These are phyloP conservation scores for Aureobasidium vineae DNA, from an alignment of 2,329 filamentous ascomycete species.

Conservation along the genomic window DNA sequence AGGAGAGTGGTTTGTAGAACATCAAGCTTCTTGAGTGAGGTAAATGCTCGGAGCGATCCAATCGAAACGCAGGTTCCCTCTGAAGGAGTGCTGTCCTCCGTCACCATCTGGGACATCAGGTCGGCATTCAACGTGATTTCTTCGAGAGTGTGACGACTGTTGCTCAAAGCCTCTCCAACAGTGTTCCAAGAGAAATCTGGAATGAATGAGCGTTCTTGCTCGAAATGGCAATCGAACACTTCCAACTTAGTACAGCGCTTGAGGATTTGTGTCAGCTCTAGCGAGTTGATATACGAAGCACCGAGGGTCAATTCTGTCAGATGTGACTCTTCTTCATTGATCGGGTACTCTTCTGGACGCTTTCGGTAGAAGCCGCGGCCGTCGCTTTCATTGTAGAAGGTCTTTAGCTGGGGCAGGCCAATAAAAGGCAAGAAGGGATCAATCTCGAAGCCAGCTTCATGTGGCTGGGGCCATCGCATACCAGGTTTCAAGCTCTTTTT, in stretches of 20 bases:
- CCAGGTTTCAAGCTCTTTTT: background rate
- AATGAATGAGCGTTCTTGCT: background rate
- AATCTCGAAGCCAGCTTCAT: background rate
- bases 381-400: background rate
- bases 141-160: background rate
- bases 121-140: background rate
- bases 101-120: background rate
- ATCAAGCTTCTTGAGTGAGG: background rate
- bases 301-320: background rate
- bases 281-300: background rate
- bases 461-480: no score
- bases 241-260: slow-evolving; percentile 4
- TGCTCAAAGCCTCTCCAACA: background rate
- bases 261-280: background rate
- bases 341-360: background rate
- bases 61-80: slow-evolving; percentile 5
- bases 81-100: background rate
- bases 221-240: background rate
- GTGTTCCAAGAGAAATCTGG: background rate
- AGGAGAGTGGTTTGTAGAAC: slow-evolving; percentile 1
- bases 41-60: background rate
- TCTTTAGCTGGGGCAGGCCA: background rate
- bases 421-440: slow-evolving; percentile 6
- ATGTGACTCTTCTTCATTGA: background rate
- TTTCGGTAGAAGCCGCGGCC: background rate